These are phyloP conservation scores for Coemansia sp. DNA, from an alignment of 192 early-diverging fungal species.

Conservation along the genomic window DNA sequence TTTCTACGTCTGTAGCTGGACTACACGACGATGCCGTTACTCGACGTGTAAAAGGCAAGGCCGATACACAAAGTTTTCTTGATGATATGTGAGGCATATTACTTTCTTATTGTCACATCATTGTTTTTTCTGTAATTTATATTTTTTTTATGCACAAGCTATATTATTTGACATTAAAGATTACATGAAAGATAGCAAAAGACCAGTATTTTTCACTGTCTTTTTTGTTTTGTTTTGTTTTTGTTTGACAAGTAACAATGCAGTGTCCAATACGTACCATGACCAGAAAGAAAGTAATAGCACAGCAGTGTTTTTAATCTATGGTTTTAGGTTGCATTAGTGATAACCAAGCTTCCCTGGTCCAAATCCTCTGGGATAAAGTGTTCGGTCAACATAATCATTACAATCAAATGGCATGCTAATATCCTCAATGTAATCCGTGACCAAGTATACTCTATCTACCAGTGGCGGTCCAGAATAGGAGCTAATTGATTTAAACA, in stretches of 20 bases:
- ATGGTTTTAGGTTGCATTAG: not conserved
- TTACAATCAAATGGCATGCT: not conserved
- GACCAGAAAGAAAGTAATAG: not conserved
- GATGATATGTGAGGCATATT: constrained; percentile 8
- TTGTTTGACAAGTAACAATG: not conserved
- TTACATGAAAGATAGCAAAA: not conserved
- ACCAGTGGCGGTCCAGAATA: not conserved
- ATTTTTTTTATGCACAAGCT: not conserved
- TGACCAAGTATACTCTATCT: not conserved
- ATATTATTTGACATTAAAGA: not conserved
- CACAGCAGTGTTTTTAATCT: not conserved
- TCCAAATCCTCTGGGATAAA: not conserved
- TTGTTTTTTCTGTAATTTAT: not conserved
- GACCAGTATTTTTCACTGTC: not conserved
- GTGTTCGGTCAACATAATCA: not conserved
- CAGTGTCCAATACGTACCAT: not conserved
- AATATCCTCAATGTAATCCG: not conserved
- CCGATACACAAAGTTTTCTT: constrained; percentile 15
- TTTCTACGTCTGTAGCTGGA: constrained; percentile 5
- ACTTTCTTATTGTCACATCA: not conserved
- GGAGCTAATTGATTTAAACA: not conserved
- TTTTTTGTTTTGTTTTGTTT: not conserved
- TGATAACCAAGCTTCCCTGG: not conserved
- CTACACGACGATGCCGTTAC: constrained; percentile 29
- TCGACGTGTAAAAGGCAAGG: constrained; percentile 14